A percentile compares a stretch with the other conserved stretches of the same genome.
phyloP scores from a whole-genome alignment of 129 eudicot genomes.

The Daucus carota region DH1_v3.0 NC_030388.2:24862001-24862500 shows the following conservation, averaged over 20 bases:
- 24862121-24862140: not conserved
- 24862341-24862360: not conserved
- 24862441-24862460: constrained; percentile 73
- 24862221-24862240: too few species aligned
- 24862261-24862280: not conserved
- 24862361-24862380: not conserved
- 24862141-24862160: not conserved
- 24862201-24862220: not conserved
- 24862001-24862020: too few species aligned
- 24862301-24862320: not conserved
- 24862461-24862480: constrained; percentile 66
- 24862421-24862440: constrained; percentile 5
- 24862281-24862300: not conserved
- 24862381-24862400: not conserved
- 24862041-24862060: too few species aligned
- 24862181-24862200: too few species aligned
- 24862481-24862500: constrained; percentile 65
- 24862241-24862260: not conserved
- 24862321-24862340: too few species aligned
- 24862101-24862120: not conserved
- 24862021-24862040: too few species aligned
- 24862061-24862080: too few species aligned
- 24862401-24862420: not conserved
- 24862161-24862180: not conserved
- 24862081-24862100: too few species aligned